A percentile compares a stretch with the other conserved stretches of the same genome.
Conservation (phyloP, 129 eudicot species). For the Erigeron canadensis region DNA sequence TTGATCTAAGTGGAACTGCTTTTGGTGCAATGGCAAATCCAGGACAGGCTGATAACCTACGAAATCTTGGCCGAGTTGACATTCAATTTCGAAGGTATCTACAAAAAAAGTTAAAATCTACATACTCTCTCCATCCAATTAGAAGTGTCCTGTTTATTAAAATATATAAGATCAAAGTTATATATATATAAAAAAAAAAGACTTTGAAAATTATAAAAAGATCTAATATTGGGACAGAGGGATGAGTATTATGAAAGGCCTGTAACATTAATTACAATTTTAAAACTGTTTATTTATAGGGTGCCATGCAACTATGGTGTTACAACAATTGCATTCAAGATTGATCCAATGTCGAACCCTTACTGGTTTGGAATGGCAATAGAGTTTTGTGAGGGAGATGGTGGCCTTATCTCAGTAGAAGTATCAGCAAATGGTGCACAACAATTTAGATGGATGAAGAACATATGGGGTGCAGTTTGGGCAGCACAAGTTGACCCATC, state of each 20-base stretch:
- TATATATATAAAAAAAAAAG: too few species aligned
- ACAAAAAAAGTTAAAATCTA: neutral
- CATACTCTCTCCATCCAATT: too few species aligned
- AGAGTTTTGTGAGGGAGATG: slow-evolving; percentile 47
- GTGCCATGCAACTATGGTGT: slow-evolving; percentile 43
- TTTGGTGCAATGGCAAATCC: slow-evolving; percentile 49
- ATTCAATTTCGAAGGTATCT: slow-evolving; percentile 41
- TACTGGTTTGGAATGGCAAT: slow-evolving; percentile 47
- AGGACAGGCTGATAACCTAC: slow-evolving; percentile 40
- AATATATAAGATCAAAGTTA: too few species aligned
- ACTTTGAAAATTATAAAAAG: too few species aligned
- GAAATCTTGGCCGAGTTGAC: slow-evolving; percentile 38
- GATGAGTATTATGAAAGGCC: neutral
- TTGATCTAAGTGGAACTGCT: slow-evolving; percentile 51
- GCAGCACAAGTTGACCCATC: slow-evolving; percentile 31
- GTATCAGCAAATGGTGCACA: slow-evolving; percentile 29
- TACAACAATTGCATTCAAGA: slow-evolving; percentile 40
- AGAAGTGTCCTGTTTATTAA: too few species aligned
- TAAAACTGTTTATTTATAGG: slow-evolving; percentile 19
- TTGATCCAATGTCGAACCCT: slow-evolving; percentile 41
- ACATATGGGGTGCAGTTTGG: slow-evolving; percentile 64
- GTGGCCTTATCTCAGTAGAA: slow-evolving; percentile 39
- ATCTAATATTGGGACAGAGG: too few species aligned
- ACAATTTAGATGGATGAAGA: slow-evolving; percentile 34
- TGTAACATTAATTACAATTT: neutral